Evolutionary conservation across 1,139 yeast genomes (phyloP), one percentile per base, ranked within the genome.

Genomic region (Candida sp.): DNA sequence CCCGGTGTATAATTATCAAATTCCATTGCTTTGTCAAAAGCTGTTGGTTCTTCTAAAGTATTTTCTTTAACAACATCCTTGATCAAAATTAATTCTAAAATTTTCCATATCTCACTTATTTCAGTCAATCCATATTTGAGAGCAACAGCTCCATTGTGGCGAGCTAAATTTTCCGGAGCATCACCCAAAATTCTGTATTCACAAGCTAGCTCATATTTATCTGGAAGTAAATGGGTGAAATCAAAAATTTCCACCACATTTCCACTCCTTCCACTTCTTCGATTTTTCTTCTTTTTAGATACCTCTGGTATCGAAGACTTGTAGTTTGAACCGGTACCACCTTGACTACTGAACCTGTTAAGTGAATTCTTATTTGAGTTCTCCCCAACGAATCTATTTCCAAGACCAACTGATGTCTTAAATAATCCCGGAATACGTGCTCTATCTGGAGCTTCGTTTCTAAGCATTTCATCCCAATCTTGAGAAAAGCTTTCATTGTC

Each of bases 91-190:
- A 76, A 66, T 36, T 75, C 79, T 22, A 85, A 56, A n/a, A 90
- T 66, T 45, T 71, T 76, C 98, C 98, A 91, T 35, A 88, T 84
- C 49, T 85, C 84, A 12, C 87, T 82, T 5, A 87, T 72, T 29
- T 82, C 90, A 4, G 63, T 63, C 39, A 77, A 74, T 0, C 87
- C 91, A 61, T 79, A 72, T 45, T 76, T 77, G 25, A 69, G 70
- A 0, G 97, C 96, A 1, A 90, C 84, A n/a, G 67, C 66, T 3
- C 89, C 79, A 58, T 91, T 91, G 57, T 84, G 80, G 7, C 68
- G 63, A 0, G 95, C 90, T 40, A 88, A 63, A 29, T 70, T 76
- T 41, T 79, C 83, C 0, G 95, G 86, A 1, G 80, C 58, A 21
- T 75, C 84, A 1, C 95, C 95, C 42, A 82, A 63, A 1, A 89